Conservation (phyloP, 2,329 filamentous ascomycete genomes). For the Claviceps monticola region DNA sequence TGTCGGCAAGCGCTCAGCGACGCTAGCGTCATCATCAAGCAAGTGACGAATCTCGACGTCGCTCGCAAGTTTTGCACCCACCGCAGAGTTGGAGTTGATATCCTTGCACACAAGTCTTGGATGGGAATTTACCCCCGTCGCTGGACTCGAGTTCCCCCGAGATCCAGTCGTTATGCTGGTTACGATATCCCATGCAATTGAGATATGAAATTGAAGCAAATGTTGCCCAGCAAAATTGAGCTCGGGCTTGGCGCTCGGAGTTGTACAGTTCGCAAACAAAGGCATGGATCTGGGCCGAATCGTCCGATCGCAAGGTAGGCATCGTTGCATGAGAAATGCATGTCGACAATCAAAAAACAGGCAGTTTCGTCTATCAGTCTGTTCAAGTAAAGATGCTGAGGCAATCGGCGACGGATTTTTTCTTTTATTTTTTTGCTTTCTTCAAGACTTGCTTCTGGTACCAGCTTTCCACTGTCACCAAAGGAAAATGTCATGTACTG, state of each 20-base stretch:
- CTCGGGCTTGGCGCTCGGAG: background rate
- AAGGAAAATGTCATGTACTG: no score
- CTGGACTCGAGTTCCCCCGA: background rate
- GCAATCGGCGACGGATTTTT: no score
- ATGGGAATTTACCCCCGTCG: background rate
- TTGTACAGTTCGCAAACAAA: background rate
- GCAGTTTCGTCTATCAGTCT: background rate
- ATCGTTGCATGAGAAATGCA: background rate
- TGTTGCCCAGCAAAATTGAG: background rate
- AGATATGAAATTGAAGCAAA: background rate
- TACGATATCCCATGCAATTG: constrained; percentile 1
- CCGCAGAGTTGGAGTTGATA: background rate
- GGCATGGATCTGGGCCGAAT: background rate
- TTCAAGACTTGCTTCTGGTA: background rate
- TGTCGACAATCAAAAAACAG: background rate
- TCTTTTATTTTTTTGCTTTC: background rate
- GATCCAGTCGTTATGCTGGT: background rate
- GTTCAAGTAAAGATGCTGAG: background rate
- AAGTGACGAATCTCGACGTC: background rate
- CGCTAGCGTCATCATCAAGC: constrained; percentile 6
- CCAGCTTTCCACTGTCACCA: background rate
- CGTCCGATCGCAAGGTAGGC: background rate
- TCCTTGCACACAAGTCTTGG: background rate
- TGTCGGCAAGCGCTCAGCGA: constrained; percentile 26
- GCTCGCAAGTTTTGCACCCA: background rate